phyloP scores from a whole-genome alignment of 345 rosid genomes.

The Xanthoceras sorbifolium region DNA sequence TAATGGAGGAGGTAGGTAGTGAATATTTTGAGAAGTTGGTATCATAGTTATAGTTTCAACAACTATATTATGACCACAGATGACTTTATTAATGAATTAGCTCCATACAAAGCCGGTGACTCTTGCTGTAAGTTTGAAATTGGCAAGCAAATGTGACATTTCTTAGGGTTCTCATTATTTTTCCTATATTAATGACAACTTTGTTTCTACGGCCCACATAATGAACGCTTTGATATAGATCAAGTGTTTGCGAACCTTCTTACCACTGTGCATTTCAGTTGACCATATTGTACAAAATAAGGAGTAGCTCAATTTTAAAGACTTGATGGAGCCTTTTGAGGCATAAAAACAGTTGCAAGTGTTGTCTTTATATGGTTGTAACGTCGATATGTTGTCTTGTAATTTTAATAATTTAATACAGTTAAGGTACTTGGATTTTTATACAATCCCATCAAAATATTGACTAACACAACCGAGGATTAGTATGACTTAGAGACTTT shows the following conservation, averaged over 20 bases:
- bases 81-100: slow-evolving; percentile 43
- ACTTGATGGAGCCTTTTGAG: too few relatives aligned
- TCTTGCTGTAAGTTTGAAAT: slow-evolving; percentile 37
- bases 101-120: slow-evolving; percentile 33
- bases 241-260: slow-evolving; percentile 37
- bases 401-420: slow-evolving; percentile 36
- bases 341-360: too few relatives aligned
- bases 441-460: slow-evolving; percentile 23
- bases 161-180: slow-evolving; percentile 29
- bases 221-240: slow-evolving; percentile 33
- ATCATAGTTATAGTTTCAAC: slow-evolving; percentile 35
- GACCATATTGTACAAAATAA: slow-evolving; percentile 15
- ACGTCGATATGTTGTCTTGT: slow-evolving; percentile 19
- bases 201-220: too few relatives aligned
- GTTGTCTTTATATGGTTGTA: slow-evolving; percentile 34
- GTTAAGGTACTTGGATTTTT: slow-evolving; percentile 38
- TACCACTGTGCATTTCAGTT: slow-evolving; percentile 29
- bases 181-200: slow-evolving; percentile 28
- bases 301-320: too few relatives aligned
- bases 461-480: slow-evolving; percentile 31
- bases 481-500: slow-evolving; percentile 42
- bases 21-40: slow-evolving; percentile 34
- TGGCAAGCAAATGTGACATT: slow-evolving; percentile 18
- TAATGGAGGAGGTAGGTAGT: slow-evolving; percentile 32
- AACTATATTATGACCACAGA: slow-evolving; percentile 13